Evolutionary conservation across 306 rosid genomes (phyloP).

Genomic region (Mimosa bimucronata): DNA sequence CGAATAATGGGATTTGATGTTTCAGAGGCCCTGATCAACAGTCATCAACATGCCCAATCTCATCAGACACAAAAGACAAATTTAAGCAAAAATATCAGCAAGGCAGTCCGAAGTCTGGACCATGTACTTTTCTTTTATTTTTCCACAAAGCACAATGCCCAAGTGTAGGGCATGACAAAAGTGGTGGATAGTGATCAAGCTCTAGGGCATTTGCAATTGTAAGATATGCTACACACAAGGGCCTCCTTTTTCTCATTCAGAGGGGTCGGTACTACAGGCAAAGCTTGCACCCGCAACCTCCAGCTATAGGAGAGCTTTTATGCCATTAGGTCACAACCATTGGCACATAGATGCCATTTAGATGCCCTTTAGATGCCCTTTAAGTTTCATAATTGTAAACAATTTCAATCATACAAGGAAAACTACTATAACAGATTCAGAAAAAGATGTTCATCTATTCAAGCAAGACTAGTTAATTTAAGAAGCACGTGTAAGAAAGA

Average conservation of each 20-base stretch:
- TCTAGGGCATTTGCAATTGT: neutral
- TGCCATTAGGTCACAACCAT: neutral
- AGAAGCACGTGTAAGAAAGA: slow-evolving; percentile 22
- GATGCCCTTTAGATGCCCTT: neutral
- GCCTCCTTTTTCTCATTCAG: neutral
- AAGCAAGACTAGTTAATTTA: neutral
- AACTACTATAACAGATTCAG: neutral
- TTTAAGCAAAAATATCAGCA: neutral
- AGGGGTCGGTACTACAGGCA: neutral
- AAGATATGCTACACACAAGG: neutral
- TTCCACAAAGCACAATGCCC: neutral
- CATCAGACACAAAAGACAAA: neutral
- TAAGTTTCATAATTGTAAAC: neutral
- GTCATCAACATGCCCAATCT: neutral
- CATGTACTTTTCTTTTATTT: no score
- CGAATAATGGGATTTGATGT: neutral
- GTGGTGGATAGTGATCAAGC: neutral
- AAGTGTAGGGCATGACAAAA: neutral
- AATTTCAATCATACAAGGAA: slow-evolving; percentile 1
- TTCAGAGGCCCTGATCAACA: neutral
- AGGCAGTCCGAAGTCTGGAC: neutral
- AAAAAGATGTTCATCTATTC: slow-evolving; percentile 15
- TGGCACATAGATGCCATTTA: neutral
- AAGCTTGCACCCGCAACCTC: neutral
- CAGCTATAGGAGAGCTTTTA: neutral